These are phyloP conservation scores for Aspergillus diversus DNA, from an alignment of 495 filamentous ascomycete genomes.

Conservation along the genomic window DNA sequence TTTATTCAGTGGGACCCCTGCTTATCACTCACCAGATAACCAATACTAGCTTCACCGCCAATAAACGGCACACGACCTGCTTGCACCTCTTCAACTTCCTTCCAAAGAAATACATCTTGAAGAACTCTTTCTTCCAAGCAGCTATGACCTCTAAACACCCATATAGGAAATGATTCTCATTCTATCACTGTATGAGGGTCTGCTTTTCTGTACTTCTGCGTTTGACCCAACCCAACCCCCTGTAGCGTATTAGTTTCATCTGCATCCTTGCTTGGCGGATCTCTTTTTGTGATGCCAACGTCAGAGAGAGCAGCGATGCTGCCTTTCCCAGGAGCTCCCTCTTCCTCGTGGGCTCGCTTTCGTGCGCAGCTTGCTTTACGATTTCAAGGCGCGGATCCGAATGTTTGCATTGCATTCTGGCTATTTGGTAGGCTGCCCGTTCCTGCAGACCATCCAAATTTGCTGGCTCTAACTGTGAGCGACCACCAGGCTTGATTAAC, in stretches of 20 bases:
- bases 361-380: constrained; percentile 62
- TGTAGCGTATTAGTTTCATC: constrained; percentile 24
- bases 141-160: neutral
- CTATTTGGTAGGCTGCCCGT: constrained; percentile 69
- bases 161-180: constrained; percentile 9
- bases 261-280: neutral
- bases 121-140: neutral
- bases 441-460: neutral
- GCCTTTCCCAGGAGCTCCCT: constrained; percentile 73
- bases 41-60: constrained; percentile 13
- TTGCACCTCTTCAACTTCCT: neutral
- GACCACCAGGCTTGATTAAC: constrained; percentile 81
- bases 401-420: constrained; percentile 86
- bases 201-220: neutral
- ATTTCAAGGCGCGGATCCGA: constrained; percentile 69
- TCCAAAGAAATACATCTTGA: neutral
- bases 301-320: constrained; percentile 48
- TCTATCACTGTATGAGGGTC: neutral
- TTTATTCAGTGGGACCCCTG: neutral
- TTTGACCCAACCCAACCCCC: neutral
- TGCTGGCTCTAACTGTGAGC: constrained; percentile 1
- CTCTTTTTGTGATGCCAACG: constrained; percentile 28
- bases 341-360: constrained; percentile 73
- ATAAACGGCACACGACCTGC: constrained; percentile 9
- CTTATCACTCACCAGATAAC: neutral